These are phyloP conservation scores for Aspergillus saccharolyticus DNA, from an alignment of 495 filamentous ascomycete species.

Conservation along the genomic window DNA sequence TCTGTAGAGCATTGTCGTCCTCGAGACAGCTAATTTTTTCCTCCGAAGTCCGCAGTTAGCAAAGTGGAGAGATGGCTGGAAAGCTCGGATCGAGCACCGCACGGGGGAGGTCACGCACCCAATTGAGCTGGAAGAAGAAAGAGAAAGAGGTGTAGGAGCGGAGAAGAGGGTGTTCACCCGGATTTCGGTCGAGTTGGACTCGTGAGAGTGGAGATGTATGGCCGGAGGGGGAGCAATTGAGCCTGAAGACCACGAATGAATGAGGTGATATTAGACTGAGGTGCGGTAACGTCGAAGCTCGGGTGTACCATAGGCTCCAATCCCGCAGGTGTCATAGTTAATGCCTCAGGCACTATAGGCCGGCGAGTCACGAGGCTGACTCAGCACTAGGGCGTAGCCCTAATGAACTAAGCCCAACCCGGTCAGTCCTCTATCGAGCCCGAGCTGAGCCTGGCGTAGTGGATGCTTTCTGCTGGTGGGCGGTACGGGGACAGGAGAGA, in stretches of 20 bases:
- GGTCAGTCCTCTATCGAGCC: neutral
- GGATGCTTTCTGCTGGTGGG: too few relatives aligned
- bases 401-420: slow-evolving; percentile 15
- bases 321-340: slow-evolving; percentile 22
- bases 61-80: slow-evolving; percentile 21
- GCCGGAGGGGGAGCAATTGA: slow-evolving; percentile 26
- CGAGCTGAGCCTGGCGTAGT: neutral
- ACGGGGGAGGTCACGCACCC: slow-evolving; percentile 23
- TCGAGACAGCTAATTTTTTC: slow-evolving; percentile 33
- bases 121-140: slow-evolving; percentile 32
- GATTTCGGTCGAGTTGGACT: slow-evolving; percentile 29
- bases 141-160: slow-evolving; percentile 25
- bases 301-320: slow-evolving; percentile 29
- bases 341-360: slow-evolving; percentile 27
- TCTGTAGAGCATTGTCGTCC: slow-evolving; percentile 45
- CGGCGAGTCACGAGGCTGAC: neutral
- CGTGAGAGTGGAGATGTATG: slow-evolving; percentile 27
- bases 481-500: neutral
- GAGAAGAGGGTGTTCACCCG: slow-evolving; percentile 37
- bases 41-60: slow-evolving; percentile 30
- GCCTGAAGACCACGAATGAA: slow-evolving; percentile 34
- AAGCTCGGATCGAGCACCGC: slow-evolving; percentile 28
- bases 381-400: slow-evolving; percentile 20
- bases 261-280: slow-evolving; percentile 40
- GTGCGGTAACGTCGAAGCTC: slow-evolving; percentile 29